Percentiles rank a stretch among this genome's conserved stretches.
Conservation (phyloP, 805 yeast species). For the Metschnikowia amazonensis region DNA sequence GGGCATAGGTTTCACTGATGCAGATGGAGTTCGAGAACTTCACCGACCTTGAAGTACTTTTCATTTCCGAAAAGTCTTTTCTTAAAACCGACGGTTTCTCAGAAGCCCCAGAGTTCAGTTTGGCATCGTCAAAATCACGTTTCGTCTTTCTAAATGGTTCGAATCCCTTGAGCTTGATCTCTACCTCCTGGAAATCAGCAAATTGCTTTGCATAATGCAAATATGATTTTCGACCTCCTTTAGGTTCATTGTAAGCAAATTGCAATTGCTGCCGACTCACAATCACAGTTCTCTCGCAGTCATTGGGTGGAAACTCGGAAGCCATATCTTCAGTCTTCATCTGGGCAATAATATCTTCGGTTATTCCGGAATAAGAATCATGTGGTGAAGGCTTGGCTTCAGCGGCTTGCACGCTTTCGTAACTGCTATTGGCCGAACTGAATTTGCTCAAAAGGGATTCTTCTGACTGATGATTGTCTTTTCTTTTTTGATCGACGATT, state of each 20-base stretch:
- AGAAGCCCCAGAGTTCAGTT: background rate
- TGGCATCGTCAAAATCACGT: background rate
- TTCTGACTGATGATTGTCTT: constrained; percentile 22
- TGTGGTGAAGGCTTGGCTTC: background rate
- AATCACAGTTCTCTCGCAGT: constrained; percentile 1
- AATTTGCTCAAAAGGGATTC: constrained; percentile 15
- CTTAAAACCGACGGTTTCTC: constrained; percentile 16
- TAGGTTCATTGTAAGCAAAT: constrained; percentile 7
- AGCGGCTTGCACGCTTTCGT: background rate
- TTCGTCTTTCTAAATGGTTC: constrained; percentile 20
- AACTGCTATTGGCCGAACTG: constrained; percentile 4
- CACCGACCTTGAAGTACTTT: constrained; percentile 18
- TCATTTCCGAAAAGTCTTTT: constrained; percentile 1
- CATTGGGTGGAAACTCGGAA: constrained; percentile 6
- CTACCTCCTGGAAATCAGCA: constrained; percentile 29
- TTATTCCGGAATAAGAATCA: background rate
- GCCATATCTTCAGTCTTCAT: background rate
- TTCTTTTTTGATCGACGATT: constrained; percentile 36
- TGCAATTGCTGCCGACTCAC: constrained; percentile 5
- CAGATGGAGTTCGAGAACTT: constrained; percentile 45
- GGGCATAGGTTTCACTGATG: constrained; percentile 51
- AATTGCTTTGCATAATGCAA: constrained; percentile 36
- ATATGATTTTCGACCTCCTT: constrained; percentile 13
- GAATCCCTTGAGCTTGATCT: constrained; percentile 29
- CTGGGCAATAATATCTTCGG: background rate